Base-by-base conservation (phyloP, 257 asterid genomes). In the Solanum corneliomulleri region DNA sequence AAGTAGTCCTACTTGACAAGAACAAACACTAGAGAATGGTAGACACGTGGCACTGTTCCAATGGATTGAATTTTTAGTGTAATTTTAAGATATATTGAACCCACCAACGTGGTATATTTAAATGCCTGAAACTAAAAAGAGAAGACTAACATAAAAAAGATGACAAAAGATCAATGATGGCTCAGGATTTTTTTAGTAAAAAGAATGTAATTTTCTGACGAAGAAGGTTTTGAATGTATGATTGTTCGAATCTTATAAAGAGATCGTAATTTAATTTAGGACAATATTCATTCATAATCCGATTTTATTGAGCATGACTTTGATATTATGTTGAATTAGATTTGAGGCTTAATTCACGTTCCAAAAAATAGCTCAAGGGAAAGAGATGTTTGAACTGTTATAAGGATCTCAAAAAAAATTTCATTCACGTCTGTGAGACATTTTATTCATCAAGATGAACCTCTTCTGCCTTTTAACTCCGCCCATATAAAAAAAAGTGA, bases 171-270 rank as follows among this genome's bases (percentile, higher is more conserved):
- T 25, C 20, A 23, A 60, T 23, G 68, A n/a, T 60, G 69, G 29
- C 29, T 9, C 29, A 60, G 6, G 29, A 60, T 23, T 9, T 60
- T 23, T 60, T 23, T 10, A 9, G 64, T 23, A 60, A 60, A 21
- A 60, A 29, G 69, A 60, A 60, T 23, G 29, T 60, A 23, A 23
- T 60, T 60, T 60, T 60, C 7, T 2, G 14, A 2, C 0, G 15
- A 23, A 60, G 23, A 60, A 7, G 68, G 35, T 33, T 58, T n/a
- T 0, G 1, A 0, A 58, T 0, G 6, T 21, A 4, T 9, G 0
- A 60, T 60, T 60, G 69, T 60, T 3, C 7, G 4, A 60, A 7
- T 10, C 12, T 60, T 60, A 11, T 60, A 56, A 20, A 18, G 64
- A 18, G 64, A 4, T 56, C n/a, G n/a, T 60, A 29, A 2, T 4